Percentiles rank a stretch among this genome's conserved stretches.
Conservation (phyloP, 331 rosid species). For the Rhamnella rubrinervis region DNA sequence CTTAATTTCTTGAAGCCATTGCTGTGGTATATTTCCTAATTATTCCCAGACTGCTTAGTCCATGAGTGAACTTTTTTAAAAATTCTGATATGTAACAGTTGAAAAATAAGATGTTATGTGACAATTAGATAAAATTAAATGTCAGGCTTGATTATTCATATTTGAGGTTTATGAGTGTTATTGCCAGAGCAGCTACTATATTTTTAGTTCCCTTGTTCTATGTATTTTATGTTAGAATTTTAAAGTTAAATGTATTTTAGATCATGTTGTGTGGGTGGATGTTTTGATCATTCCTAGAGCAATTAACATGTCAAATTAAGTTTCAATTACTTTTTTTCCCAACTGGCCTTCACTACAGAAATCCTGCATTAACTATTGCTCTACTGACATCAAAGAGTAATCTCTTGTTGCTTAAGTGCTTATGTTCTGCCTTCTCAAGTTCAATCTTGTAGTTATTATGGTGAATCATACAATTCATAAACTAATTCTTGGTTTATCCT, state of each 20-base stretch:
- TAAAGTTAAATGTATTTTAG: not conserved
- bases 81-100: too few species aligned
- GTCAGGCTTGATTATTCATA: too few species aligned
- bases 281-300: not conserved
- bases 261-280: not conserved
- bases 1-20: too few species aligned
- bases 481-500: conserved; percentile 32
- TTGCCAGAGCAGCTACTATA: too few species aligned
- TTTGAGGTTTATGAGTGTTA: too few species aligned
- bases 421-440: not conserved
- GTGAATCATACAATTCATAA: not conserved
- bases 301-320: not conserved
- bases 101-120: too few species aligned
- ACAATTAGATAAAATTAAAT: too few species aligned
- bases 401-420: not conserved
- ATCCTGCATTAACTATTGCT: not conserved
- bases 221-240: not conserved
- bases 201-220: not conserved
- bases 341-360: not conserved
- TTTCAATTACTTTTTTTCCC: not conserved
- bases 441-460: not conserved
- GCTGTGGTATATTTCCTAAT: too few species aligned
- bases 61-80: too few species aligned
- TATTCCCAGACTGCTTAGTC: too few species aligned
- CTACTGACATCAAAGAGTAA: not conserved